phyloP scores from a whole-genome alignment of 2,329 filamentous ascomycete genomes.

The Aspergillus sp. region DNA sequence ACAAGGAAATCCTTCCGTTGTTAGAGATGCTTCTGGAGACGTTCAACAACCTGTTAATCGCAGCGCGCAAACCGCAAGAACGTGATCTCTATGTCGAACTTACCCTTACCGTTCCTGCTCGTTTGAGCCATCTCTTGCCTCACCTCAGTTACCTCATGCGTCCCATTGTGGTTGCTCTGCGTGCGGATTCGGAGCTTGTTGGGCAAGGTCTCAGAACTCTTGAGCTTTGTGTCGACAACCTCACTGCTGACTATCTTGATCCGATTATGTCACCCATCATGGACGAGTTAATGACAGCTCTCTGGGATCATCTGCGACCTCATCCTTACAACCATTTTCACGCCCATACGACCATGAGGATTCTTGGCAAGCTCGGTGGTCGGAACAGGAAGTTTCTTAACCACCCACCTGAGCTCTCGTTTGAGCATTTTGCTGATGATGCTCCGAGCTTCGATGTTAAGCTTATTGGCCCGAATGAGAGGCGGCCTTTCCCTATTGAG shows the following conservation, averaged over 20 bases:
- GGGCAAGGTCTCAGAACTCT: conserved; percentile 88
- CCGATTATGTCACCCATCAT: conserved; percentile 99
- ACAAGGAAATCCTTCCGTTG: conserved; percentile 93
- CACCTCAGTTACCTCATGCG: conserved; percentile 97
- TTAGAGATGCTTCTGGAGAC: conserved; percentile 97
- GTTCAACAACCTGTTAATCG: conserved; percentile 86
- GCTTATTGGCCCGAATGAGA: conserved; percentile 80
- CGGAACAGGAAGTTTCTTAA: conserved; percentile 94
- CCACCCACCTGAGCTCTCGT: conserved; percentile 74
- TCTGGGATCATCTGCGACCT: conserved; percentile 92
- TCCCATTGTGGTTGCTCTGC: conserved; percentile 87
- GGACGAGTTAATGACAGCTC: conserved; percentile 93
- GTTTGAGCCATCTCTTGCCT: conserved; percentile 87
- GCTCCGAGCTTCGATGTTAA: conserved; percentile 79
- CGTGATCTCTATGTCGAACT: conserved; percentile 95
- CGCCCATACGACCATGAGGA: conserved; percentile 94
- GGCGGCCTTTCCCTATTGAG: conserved; percentile 78
- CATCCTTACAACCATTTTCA: conserved; percentile 96
- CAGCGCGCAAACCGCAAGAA: conserved; percentile 82
- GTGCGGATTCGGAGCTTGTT: conserved; percentile 86
- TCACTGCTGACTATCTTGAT: conserved; percentile 95
- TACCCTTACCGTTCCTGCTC: conserved; percentile 88
- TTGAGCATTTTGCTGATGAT: conserved; percentile 81
- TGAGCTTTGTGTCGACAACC: conserved; percentile 94
- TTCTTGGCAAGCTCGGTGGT: conserved; percentile 91